Percentiles rank a stretch among this genome's conserved stretches.
phyloP scores from a whole-genome alignment of 1,139 yeast genomes.

The Yamadazyma dendronema region DNA sequence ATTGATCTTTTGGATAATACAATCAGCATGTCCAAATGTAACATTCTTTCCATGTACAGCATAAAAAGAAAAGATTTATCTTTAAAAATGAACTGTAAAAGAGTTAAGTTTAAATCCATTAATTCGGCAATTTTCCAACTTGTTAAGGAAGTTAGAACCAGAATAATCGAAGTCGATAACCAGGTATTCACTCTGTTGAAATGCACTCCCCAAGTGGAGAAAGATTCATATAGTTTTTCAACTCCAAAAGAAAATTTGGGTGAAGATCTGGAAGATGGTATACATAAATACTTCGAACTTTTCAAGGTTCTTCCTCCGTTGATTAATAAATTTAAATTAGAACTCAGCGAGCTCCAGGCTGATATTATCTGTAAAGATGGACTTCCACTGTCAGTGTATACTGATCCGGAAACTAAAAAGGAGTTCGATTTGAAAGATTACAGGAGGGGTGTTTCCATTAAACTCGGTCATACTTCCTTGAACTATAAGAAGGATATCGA shows the following conservation, averaged over 20 bases:
- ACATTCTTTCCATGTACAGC: constrained; percentile 27
- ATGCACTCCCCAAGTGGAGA: constrained; percentile 3
- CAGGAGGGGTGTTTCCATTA: constrained; percentile 39
- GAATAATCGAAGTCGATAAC: constrained; percentile 26
- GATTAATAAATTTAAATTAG: constrained; percentile 26
- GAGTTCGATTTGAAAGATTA: constrained; percentile 38
- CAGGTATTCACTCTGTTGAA: constrained; percentile 20
- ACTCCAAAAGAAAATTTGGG: constrained; percentile 1
- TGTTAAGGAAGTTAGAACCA: constrained; percentile 33
- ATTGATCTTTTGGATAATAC: constrained; percentile 34
- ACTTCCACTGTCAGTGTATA: constrained; percentile 33
- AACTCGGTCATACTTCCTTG: constrained; percentile 22
- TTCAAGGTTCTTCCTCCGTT: constrained; percentile 33
- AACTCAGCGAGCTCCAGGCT: constrained; percentile 27
- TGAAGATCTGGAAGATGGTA: not conserved
- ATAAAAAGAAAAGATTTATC: constrained; percentile 21
- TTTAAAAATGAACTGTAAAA: constrained; percentile 27
- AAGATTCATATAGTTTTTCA: not conserved
- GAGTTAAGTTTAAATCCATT: constrained; percentile 31
- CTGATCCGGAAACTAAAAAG: constrained; percentile 22
- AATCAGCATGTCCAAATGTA: constrained; percentile 28
- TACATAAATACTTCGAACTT: constrained; percentile 19
- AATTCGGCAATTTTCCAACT: constrained; percentile 40
- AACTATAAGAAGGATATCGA: constrained; percentile 24
- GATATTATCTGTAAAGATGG: constrained; percentile 45